Percentiles rank a stretch among this genome's conserved stretches.
Evolutionary conservation across 176 grass and related monocot species (phyloP).

Genomic region (Cenchrus americanus): DNA sequence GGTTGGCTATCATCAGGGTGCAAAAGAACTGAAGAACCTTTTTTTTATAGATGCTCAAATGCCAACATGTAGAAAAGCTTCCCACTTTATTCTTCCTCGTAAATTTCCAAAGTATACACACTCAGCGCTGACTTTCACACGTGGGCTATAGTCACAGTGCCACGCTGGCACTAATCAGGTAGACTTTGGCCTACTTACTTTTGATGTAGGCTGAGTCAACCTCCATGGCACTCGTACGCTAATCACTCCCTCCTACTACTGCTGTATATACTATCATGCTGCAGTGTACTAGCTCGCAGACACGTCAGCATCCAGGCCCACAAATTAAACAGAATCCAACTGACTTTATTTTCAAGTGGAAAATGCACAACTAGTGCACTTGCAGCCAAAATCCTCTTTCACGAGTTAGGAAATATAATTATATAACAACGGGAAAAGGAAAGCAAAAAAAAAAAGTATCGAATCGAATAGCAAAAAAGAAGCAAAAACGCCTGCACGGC

Average conservation of each 20-base stretch:
- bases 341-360: slow-evolving; percentile 32
- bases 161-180: not conserved
- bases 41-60: not conserved
- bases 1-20: not conserved
- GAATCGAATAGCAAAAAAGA: not conserved
- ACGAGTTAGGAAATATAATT: not conserved
- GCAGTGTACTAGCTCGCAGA: slow-evolving; percentile 7
- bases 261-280: not conserved
- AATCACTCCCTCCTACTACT: slow-evolving; percentile 13
- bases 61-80: not conserved
- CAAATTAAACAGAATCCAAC: slow-evolving; percentile 23
- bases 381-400: slow-evolving; percentile 34
- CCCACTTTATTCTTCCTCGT: not conserved
- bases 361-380: slow-evolving; percentile 20
- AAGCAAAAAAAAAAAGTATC: not conserved
- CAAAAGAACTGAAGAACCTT: not conserved
- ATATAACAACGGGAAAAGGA: not conserved
- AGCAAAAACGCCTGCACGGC: not conserved
- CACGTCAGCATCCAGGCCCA: slow-evolving; percentile 12
- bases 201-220: slow-evolving; percentile 43
- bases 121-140: not conserved
- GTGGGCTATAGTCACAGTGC: not conserved
- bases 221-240: slow-evolving; percentile 37
- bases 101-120: not conserved
- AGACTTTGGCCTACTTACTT: not conserved